These are phyloP conservation scores for Coniochaeta hoffmannii DNA, from an alignment of 2,329 filamentous ascomycete species.

Conservation along the genomic window DNA sequence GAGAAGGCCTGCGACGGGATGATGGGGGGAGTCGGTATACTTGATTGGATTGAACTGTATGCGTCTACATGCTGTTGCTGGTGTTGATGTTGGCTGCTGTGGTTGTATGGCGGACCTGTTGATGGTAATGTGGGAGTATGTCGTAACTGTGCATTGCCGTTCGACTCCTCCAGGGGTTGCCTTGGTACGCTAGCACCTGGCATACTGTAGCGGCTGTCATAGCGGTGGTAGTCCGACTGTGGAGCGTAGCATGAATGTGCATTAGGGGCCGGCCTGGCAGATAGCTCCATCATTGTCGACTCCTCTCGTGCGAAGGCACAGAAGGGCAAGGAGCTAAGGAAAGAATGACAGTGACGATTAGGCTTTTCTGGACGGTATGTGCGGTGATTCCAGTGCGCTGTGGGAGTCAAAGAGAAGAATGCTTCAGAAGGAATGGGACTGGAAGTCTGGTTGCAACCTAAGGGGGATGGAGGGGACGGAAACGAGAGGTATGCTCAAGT, in stretches of 20 bases:
- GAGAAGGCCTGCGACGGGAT: conserved; percentile 44
- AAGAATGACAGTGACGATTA: not conserved
- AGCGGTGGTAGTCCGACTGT: conserved; percentile 33
- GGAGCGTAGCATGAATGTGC: conserved; percentile 44
- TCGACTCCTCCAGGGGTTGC: conserved; percentile 44
- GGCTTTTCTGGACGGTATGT: not conserved
- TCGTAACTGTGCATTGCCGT: conserved; percentile 40
- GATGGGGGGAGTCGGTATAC: conserved; percentile 34
- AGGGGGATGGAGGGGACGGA: not conserved
- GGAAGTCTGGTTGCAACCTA: not conserved
- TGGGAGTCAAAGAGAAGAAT: not conserved
- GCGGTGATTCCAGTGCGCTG: not conserved
- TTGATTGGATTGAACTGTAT: conserved; percentile 31
- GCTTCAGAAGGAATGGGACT: not conserved
- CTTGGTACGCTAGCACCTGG: conserved; percentile 14
- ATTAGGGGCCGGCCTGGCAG: conserved; percentile 28
- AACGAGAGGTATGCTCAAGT: conserved; percentile 1
- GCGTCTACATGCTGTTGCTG: conserved; percentile 29
- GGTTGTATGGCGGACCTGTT: not conserved
- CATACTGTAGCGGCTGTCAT: conserved; percentile 34
- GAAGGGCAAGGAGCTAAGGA: not conserved
- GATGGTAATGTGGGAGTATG: conserved; percentile 11
- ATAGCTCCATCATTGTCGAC: conserved; percentile 2
- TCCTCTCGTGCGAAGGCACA: not conserved
- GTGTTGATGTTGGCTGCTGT: not conserved